Evolutionary conservation across 768 basidiomycete genomes (phyloP), one percentile per base, ranked within the genome.

Genomic region (Tremella yokohamensis): DNA sequence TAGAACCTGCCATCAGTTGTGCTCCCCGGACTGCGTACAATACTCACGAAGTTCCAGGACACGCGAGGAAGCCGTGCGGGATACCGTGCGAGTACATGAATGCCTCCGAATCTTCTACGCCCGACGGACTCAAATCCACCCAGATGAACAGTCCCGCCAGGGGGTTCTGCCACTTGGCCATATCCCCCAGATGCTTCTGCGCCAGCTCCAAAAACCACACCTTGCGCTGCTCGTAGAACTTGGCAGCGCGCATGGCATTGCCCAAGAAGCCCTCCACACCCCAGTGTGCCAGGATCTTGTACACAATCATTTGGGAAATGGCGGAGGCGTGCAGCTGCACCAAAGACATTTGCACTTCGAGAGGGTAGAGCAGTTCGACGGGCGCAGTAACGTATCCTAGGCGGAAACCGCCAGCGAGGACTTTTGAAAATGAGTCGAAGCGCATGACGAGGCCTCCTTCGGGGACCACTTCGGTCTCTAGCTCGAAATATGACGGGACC

Each of bases 351-450:
- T 13, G 66, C 63, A 82, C 76, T 72, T 91, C 85, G 50, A 93
- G 86, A 1, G 83, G 83, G 50, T 83, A 79, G n/a, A 90, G 71
- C 37, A 96, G 78, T 9, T 80, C 75, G 48, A 80, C 81, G 16
- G 92, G 90, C 8, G 88, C 90, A 8, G 86, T 84, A 2, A 83
- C 84, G 70, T 87, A 91, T 6, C 90, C 91, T 26, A 73, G 49
- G 20, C 72, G 58, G 63, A 74, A 54, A 58, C 79, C 78, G 18
- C 75, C 76, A 39, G 73, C 72, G 18, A 79, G 80, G 44, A 93
- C 80, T 79, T 96, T 96, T 54, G 87, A 90, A 54, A 94, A 80
- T 70, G 88, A 90, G 72, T 96, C 92, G 73, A 94, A 90, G 40
- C 92, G 84, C 18, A 94, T 66, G 39, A 94, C 90, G 12, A 85